Evolutionary conservation across 768 basidiomycete species (phyloP).

Genomic region (Amylocystis lapponica): DNA sequence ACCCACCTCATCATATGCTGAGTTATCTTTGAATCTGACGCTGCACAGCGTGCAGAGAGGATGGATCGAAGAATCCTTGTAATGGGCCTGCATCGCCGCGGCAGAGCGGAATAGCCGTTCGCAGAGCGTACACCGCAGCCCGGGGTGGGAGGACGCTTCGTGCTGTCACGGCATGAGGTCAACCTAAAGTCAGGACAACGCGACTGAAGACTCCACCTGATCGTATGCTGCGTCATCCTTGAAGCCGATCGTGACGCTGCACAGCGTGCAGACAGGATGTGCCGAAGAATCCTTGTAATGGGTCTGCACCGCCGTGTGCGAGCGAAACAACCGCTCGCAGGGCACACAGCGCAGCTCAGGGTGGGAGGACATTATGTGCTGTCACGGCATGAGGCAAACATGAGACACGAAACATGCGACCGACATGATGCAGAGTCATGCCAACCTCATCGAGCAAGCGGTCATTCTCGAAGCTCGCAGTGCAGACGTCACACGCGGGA

Average conservation of each 20-base stretch:
- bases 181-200: neutral
- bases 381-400: neutral
- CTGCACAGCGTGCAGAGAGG: constrained; percentile 16
- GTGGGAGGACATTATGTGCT: constrained; percentile 10
- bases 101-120: constrained; percentile 3
- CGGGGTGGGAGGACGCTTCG: constrained; percentile 2
- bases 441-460: constrained; percentile 1
- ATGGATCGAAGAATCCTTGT: constrained; percentile 9
- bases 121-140: constrained; percentile 4
- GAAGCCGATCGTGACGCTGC: constrained; percentile 19
- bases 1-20: constrained; percentile 12
- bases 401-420: neutral
- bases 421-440: neutral
- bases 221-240: constrained; percentile 8
- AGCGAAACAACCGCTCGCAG: constrained; percentile 10
- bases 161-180: neutral
- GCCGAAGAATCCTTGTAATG: constrained; percentile 10
- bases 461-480: constrained; percentile 9
- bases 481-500: constrained; percentile 10
- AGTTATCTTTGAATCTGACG: constrained; percentile 14
- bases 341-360: constrained; percentile 2
- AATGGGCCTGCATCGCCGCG: constrained; percentile 8
- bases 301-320: constrained; percentile 1
- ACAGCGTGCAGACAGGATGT: constrained; percentile 17
- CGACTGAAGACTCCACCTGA: constrained; percentile 6